Evolutionary conservation across 768 basidiomycete genomes (phyloP), one percentile per base, ranked within the genome.

Genomic region (Mycena rosella): DNA sequence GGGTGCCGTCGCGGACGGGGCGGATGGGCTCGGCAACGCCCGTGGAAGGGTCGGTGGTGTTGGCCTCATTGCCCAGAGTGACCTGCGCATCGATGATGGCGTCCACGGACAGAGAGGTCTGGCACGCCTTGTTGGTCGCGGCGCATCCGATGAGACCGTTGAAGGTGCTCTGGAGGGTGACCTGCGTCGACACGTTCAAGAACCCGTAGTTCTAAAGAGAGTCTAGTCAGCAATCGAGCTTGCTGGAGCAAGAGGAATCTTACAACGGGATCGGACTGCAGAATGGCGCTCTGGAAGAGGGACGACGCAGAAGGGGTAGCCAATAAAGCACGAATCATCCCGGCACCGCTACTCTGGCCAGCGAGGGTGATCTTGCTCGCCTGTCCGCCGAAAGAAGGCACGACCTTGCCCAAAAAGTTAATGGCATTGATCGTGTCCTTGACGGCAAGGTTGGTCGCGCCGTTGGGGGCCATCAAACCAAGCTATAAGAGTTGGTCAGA

Each of bases 251-350:
- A 61, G 42, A 34, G 38, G 32, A 29, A 24, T 73, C 85, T 63
- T 72, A 91, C 93, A 88, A 96, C 93, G 3, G 95, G 92, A 74
- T 96, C 96, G 0, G 94, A 95, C 60, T 96, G 94, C 22, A 96
- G 75, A 63, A 95, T 94, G 0, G 90, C 93, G 57, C 87, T 91
- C 63, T 85, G 82, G 83, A 96, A 96, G 55, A 95, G 81, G 1
- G 86, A 82, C 24, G 87, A 84, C 0, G 90, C 94, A 3, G 89
- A 87, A 3, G 95, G 92, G 3, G 83, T 82, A 15, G 90, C 92
- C 44, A 96, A 84, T 53, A 96, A 81, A 1, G 93, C 88, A 63
- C 94, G 85, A 74, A 96, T 86, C 84, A 96, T 85, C 67, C 81
- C 88, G 2, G 90, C 95, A 52, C 95, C 95, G 54, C 88, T 87